phyloP scores from a whole-genome alignment of 352 stramenopile species.

The Globisporangium canariense region DNA sequence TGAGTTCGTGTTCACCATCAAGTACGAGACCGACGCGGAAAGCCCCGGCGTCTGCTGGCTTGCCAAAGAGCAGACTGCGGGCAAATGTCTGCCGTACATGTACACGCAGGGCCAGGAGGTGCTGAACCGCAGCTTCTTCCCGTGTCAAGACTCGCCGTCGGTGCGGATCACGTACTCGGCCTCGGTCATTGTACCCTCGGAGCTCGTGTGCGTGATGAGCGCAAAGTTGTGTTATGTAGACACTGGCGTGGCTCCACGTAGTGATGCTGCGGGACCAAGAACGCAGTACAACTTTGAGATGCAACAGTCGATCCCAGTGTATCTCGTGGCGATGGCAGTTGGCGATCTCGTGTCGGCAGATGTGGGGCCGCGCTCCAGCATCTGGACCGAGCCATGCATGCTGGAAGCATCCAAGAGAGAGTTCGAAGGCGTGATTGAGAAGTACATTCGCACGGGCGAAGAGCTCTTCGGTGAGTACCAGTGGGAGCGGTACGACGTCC shows the following conservation, averaged over 20 bases:
- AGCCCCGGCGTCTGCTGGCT: constrained; percentile 82
- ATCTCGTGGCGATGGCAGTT: constrained; percentile 81
- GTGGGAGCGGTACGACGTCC: constrained; percentile 82
- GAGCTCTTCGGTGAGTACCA: constrained; percentile 77
- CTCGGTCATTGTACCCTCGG: constrained; percentile 87
- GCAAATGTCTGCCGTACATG: constrained; percentile 72
- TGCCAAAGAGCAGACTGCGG: constrained; percentile 77
- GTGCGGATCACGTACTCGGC: constrained; percentile 96
- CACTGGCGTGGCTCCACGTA: constrained; percentile 13
- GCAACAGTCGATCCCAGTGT: constrained; percentile 81
- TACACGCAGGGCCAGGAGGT: constrained; percentile 87
- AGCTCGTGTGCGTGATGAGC: constrained; percentile 90
- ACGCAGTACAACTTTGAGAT: constrained; percentile 73
- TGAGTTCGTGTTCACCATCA: constrained; percentile 39
- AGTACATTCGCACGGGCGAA: constrained; percentile 71
- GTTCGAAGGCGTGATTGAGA: constrained; percentile 72
- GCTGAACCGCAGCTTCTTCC: constrained; percentile 82
- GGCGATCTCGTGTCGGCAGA: constrained; percentile 66
- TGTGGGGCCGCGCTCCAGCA: constrained; percentile 63
- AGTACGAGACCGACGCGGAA: constrained; percentile 61
- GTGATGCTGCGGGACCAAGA: neutral
- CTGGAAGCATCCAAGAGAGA: constrained; percentile 68
- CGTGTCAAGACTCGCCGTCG: constrained; percentile 91
- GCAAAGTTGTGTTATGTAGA: constrained; percentile 42
- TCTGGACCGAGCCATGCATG: constrained; percentile 84